A percentile compares a stretch with the other conserved stretches of the same genome.
phyloP scores from a whole-genome alignment of 2,329 filamentous ascomycete species.

The Fusarium sp. region DNA sequence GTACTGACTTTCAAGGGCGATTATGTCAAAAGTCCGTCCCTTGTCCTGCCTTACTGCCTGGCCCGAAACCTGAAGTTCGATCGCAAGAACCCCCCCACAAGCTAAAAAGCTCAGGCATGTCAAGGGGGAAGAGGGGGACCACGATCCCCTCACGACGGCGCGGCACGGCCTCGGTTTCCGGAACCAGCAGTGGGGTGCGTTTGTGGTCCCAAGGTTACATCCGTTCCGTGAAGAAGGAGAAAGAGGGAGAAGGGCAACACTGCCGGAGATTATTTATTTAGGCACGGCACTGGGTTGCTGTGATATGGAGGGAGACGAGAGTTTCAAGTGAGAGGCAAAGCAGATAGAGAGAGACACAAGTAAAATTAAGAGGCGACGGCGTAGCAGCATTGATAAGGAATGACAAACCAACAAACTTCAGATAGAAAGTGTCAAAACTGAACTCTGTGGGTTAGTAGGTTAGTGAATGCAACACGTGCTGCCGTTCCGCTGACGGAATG shows the following conservation, averaged over 20 bases:
- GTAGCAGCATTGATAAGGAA: neutral
- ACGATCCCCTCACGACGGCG: slow-evolving; percentile 14
- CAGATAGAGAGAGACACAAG: neutral
- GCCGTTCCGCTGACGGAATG: slow-evolving; percentile 21
- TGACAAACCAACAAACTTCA: neutral
- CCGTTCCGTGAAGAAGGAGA: neutral
- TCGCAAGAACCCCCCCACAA: neutral
- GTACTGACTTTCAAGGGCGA: neutral
- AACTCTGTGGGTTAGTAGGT: slow-evolving; percentile 3
- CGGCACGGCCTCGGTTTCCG: slow-evolving; percentile 30
- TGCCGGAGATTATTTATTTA: slow-evolving; percentile 33
- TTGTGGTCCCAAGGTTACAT: slow-evolving; percentile 21
- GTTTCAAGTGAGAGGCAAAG: neutral
- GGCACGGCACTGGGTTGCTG: neutral
- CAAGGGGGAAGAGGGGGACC: neutral
- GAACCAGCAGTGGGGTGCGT: slow-evolving; percentile 41
- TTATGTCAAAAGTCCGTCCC: neutral
- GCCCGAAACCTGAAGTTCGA: neutral
- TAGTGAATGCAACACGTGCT: slow-evolving; percentile 2
- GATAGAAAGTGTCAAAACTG: neutral
- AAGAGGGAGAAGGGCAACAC: slow-evolving; percentile 1
- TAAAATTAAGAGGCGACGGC: neutral
- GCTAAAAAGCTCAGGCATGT: neutral
- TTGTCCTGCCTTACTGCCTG: slow-evolving; percentile 2
- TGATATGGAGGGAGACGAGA: neutral